These are phyloP conservation scores for Hydnomerulius pinastri DNA, from an alignment of 768 basidiomycete species.

Conservation along the genomic window DNA sequence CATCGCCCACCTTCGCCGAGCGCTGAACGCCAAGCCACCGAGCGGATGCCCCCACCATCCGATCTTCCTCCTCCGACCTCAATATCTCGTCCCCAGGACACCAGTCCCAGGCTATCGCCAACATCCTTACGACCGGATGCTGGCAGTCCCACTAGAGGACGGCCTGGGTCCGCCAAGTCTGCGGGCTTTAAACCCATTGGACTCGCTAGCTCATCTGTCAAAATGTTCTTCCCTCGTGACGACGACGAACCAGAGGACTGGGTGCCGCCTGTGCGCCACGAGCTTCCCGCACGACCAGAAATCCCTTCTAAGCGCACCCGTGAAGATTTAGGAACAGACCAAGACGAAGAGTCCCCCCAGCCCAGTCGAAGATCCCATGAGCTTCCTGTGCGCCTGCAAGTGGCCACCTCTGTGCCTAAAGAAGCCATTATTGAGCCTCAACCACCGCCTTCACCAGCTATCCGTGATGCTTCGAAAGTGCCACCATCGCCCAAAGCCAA, in stretches of 20 bases:
- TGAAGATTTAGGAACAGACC: slow-evolving; percentile 21
- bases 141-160: slow-evolving; percentile 18
- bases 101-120: slow-evolving; percentile 5
- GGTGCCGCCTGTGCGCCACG: slow-evolving; percentile 20
- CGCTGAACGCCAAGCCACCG: slow-evolving; percentile 22
- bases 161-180: slow-evolving; percentile 34
- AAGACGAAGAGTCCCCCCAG: slow-evolving; percentile 18
- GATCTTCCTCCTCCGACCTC: slow-evolving; percentile 21
- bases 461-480: slow-evolving; percentile 22
- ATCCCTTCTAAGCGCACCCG: slow-evolving; percentile 30
- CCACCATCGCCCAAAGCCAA: slow-evolving; percentile 25
- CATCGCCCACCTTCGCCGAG: slow-evolving; percentile 21
- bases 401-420: slow-evolving; percentile 5
- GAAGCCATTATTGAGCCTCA: slow-evolving; percentile 13
- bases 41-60: slow-evolving; percentile 37
- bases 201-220: slow-evolving; percentile 53
- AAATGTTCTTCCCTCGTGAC: slow-evolving; percentile 81
- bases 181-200: slow-evolving; percentile 71
- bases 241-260: slow-evolving; percentile 56
- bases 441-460: slow-evolving; percentile 16
- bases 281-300: slow-evolving; percentile 20
- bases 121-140: slow-evolving; percentile 16
- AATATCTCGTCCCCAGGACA: slow-evolving; percentile 17
- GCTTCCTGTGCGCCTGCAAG: slow-evolving; percentile 9
- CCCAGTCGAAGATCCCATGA: slow-evolving; percentile 2